phyloP scores from a whole-genome alignment of 2,329 filamentous ascomycete genomes.

The Talaromyces atroroseus region DNA sequence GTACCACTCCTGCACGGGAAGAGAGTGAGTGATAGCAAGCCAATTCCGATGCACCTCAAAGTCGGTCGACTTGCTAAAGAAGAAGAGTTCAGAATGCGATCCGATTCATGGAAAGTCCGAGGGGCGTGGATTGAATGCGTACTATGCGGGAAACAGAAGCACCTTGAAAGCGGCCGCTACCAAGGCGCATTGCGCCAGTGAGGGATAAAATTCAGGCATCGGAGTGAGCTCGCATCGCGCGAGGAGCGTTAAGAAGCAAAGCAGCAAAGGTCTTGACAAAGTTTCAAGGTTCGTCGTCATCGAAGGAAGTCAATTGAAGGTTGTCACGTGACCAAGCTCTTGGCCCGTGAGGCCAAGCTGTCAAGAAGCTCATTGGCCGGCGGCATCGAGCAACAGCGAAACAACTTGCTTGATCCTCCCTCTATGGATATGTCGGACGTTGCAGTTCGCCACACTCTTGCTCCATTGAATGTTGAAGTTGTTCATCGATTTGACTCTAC shows the following conservation, averaged over 20 bases:
- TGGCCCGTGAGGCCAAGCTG: constrained; percentile 19
- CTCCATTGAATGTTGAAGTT: constrained; percentile 40
- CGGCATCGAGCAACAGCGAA: background rate
- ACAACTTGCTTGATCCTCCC: background rate
- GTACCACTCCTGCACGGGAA: constrained; percentile 88
- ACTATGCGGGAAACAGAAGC: constrained; percentile 92
- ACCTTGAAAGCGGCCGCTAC: constrained; percentile 86
- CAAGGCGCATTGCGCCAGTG: constrained; percentile 80
- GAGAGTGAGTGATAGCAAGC: constrained; percentile 89
- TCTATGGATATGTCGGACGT: constrained; percentile 25
- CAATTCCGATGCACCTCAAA: constrained; percentile 99
- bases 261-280: background rate
- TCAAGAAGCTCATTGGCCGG: constrained; percentile 15
- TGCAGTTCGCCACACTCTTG: constrained; percentile 43
- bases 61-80: constrained; percentile 91
- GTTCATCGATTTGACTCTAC: constrained; percentile 49
- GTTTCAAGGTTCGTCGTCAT: background rate
- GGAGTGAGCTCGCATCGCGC: constrained; percentile 21
- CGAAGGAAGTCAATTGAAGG: background rate
- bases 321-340: constrained; percentile 7
- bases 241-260: background rate
- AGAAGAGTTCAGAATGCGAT: background rate
- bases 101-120: background rate
- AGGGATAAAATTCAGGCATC: constrained; percentile 80
- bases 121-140: constrained; percentile 38